Conservation (phyloP, 768 basidiomycete genomes). For the Lactifluus echinatus region DNA sequence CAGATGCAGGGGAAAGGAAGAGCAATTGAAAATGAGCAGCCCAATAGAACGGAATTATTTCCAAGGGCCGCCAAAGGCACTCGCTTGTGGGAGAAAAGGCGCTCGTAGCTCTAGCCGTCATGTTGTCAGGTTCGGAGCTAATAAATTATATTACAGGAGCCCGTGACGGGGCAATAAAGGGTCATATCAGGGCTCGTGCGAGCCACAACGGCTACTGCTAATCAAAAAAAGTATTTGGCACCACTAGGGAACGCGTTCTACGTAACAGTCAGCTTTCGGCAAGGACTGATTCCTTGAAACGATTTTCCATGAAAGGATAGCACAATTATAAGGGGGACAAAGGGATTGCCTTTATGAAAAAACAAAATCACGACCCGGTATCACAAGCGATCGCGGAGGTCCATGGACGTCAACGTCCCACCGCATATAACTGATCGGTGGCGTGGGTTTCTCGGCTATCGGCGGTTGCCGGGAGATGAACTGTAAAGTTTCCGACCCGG, state of each 20-base stretch:
- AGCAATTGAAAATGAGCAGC: not conserved
- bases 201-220: no score
- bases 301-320: slow-evolving; percentile 3
- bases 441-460: no score
- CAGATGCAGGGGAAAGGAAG: slow-evolving; percentile 22
- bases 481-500: slow-evolving; percentile 26
- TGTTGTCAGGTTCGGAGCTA: not conserved
- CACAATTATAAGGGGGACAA: slow-evolving; percentile 19
- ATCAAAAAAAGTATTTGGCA: no score
- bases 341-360: slow-evolving; percentile 24
- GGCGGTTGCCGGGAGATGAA: slow-evolving; percentile 27
- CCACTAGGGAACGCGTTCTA: no score
- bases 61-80: not conserved
- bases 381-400: no score
- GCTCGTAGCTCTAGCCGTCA: no score
- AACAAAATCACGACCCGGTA: no score
- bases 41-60: no score
- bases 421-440: no score
- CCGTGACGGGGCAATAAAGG: not conserved
- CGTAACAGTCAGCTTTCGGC: not conserved
- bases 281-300: not conserved
- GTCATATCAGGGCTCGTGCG: no score
- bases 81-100: not conserved
- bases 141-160: not conserved
- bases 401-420: no score